These are phyloP conservation scores for Sechiopsis laciniata DNA, from an alignment of 306 rosid species.

Conservation along the genomic window DNA sequence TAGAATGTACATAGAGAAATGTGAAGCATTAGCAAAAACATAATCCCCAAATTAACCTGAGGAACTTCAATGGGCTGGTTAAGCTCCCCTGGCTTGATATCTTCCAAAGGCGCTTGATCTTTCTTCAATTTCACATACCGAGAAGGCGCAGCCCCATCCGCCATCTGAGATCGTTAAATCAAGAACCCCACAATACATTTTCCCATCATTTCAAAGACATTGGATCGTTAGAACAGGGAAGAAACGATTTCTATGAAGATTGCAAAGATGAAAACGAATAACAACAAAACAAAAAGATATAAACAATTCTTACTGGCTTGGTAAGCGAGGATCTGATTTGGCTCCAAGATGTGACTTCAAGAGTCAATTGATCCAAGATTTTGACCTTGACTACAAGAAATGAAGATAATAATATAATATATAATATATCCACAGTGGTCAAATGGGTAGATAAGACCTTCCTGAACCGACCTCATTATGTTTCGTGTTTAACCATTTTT, in stretches of 20 bases:
- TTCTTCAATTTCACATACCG: conserved; percentile 81
- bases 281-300: neutral
- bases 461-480: conserved; percentile 15
- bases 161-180: conserved; percentile 48
- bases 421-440: neutral
- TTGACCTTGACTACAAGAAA: neutral
- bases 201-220: neutral
- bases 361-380: conserved; percentile 9
- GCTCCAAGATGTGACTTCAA: neutral
- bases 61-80: conserved; percentile 92
- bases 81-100: conserved; percentile 89
- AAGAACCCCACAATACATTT: conserved; percentile 18
- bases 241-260: neutral
- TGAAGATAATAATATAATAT: neutral
- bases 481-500: neutral
- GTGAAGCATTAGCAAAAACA: conserved; percentile 1
- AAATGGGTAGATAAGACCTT: neutral
- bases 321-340: too few relatives aligned
- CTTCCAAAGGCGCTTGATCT: conserved; percentile 68
- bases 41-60: conserved; percentile 43
- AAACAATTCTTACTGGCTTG: conserved; percentile 5
- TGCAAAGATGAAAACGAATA: neutral
- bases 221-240: neutral
- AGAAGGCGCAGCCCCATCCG: conserved; percentile 54
- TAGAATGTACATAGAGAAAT: neutral